Base-by-base conservation (phyloP, 495 filamentous ascomycete genomes). In the Daldinia decipiens region DNA sequence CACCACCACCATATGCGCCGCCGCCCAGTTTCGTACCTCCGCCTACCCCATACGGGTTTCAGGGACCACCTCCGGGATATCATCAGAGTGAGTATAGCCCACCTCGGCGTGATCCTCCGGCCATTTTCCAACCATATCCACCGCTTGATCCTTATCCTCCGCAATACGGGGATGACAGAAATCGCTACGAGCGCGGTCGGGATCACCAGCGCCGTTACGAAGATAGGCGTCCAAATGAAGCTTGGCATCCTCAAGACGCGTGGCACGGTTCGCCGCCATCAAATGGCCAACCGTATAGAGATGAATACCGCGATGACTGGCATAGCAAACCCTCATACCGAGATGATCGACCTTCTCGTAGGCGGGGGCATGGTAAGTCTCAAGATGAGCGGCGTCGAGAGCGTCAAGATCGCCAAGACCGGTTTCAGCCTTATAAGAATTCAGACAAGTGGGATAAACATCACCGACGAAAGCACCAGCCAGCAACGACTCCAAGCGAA, bases 11-110 rank as follows among this genome's bases (percentile, higher is more conserved):
- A 32, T 74, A 77, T 59, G 74, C 66, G 15, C 71, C 77, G 11
- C 76, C 70, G 67, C 64, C 66, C 0, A 51, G 36, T 59, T 70
- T 65, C 34, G 29, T 54, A 21, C 71, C 62, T 36, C 68, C 73
- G 32, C 67, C 73, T n/a, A 38, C 60, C 29, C 57, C 70, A 17
- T 70, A 70, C 54, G 65, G 54, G 61, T 74, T 76, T 67, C 63
- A 78, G 74, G 71, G 77, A n/a, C 51, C 72, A 72, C 52, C 62
- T 79, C 43, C 77, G 68, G n/a, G 74, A 31, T 63, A 76, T 78
- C 19, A 31, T 75, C 26, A 70, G 80, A n/a, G 71, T 70, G 65
- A 62, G n/a, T 71, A 77, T 53, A 64, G 34, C n/a, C 63, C 52
- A 11, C 66, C 73, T 36, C 68, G 65, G 13, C 73, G 38, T 5